Base-by-base conservation (phyloP, 116 monocot species). In the Zostera marina region DNA sequence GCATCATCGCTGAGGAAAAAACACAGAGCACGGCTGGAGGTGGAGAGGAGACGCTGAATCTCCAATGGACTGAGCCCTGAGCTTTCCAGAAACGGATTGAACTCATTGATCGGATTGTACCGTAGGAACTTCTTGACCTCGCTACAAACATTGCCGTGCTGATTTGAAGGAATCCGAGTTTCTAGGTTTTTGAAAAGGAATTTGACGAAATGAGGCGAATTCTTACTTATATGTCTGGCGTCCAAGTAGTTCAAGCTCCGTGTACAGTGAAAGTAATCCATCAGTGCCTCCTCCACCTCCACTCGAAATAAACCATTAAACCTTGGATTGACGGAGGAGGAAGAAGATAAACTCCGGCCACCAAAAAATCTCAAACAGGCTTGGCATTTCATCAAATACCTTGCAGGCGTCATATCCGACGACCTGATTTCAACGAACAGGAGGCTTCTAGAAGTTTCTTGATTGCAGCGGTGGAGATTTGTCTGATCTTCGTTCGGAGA, bases 41-140 rank as follows among this genome's bases (percentile, higher is more conserved):
- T n/a, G n/a, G 87, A 83, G 24, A 92, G 77, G 63, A 92, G 63
- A 5, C 17, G 19, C 58, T 56, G 24, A 8, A 80, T 10, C 55
- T 92, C 79, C 2, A 66, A 71, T n/a, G n/a, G n/a, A n/a, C n/a
- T n/a, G n/a, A n/a, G n/a, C n/a, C n/a, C n/a, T n/a, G n/a, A n/a
- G n/a, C n/a, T n/a, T n/a, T n/a, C n/a, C n/a, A 92, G 67, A 59
- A 92, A 92, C 12, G 92, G 92, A 41, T 92, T 87, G 22, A 86
- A n/a, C n/a, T n/a, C n/a, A n/a, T n/a, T n/a, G n/a, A n/a, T 82
- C 3, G 86, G 82, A 65, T 86, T 63, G 61, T 66, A 92, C n/a
- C n/a, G n/a, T n/a, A n/a, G n/a, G n/a, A n/a, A n/a, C n/a, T 62
- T 77, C 14, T 68, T 56, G 8, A 91, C 21, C 11, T 72, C 69